phyloP scores from a whole-genome alignment of 257 asterid species.

The Primulina eburnea region DNA sequence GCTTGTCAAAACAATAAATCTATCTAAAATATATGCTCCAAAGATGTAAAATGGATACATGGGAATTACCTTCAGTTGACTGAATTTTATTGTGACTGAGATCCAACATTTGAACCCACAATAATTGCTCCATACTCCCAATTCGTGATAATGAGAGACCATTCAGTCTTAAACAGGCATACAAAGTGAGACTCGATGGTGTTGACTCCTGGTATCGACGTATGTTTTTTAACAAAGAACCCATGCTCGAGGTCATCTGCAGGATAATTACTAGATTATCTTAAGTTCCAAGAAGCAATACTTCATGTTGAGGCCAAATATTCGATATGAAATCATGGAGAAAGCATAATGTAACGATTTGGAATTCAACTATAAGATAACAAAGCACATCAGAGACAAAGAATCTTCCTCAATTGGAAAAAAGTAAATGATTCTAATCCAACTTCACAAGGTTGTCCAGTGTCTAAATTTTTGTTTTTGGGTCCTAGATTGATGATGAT shows the following conservation, averaged over 20 bases:
- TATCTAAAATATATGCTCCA: background rate
- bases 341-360: background rate
- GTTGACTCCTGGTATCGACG: constrained; percentile 47
- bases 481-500: constrained; percentile 5
- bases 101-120: constrained; percentile 96
- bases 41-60: constrained; percentile 5
- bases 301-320: background rate
- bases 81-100: constrained; percentile 82
- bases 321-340: background rate
- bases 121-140: constrained; percentile 60
- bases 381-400: background rate
- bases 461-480: constrained; percentile 2
- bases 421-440: background rate
- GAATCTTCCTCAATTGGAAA: background rate
- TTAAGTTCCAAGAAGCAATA: constrained; percentile 6
- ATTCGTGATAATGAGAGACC: constrained; percentile 71
- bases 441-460: background rate
- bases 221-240: constrained; percentile 48
- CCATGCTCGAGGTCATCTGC: constrained; percentile 60
- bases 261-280: constrained; percentile 21
- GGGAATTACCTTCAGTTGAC: constrained; percentile 69
- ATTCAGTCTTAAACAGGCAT: constrained; percentile 47
- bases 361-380: background rate
- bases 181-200: constrained; percentile 33
- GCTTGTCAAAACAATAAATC: constrained; percentile 6